Base-by-base conservation (phyloP, 2,329 filamentous ascomycete species). In the Exophiala calicioides region DNA sequence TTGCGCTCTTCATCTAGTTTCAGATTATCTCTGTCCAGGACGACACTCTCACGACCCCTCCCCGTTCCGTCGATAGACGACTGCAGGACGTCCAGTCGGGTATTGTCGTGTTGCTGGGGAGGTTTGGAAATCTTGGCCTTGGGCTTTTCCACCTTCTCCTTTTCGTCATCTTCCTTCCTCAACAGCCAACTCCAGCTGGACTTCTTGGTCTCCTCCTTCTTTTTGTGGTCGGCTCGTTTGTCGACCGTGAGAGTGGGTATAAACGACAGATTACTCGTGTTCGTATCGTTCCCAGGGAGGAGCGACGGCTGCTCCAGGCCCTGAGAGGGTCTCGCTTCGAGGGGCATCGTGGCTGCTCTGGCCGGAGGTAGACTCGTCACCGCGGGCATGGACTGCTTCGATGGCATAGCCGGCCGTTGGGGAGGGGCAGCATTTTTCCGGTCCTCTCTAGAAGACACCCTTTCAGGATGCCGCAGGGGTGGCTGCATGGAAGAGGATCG, bases 51-150 rank as follows among this genome's bases (percentile, higher is more conserved):
- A 9, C 91, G 82, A 2, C 85, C 85, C 21, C 72, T 67, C 26
- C 66, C 62, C 13, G 74, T 75, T 1, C 77, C 73, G 38, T 97
- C 91, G 62, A 94, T 90, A 0, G 90, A 94, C 27, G 81, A 86
- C 62, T 96, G 90, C 16, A 95, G 74, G 16, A 95, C 80, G 60
- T 97, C 91, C 20, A 96, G 75, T 21, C 91, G 82, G 15, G 86
- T 85, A 58, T 84, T 90, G 60, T 95, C 90, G 55, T 90, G 84
- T 52, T 70, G 75, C 19, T 74, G 72, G 1, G 72, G 67, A 74
- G 65, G 63, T 52, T 69, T 74, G 40, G 68, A 68, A 42, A 73
- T 69, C 63, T 81, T 85, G 1, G 78, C 71, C 60, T 88, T 90
- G 31, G 79, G 77, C 59, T 84, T 84, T 64, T 85, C 90, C 39